Evolutionary conservation across 1,284 basidiomycete species (phyloP).

Genomic region (Rhodotorula sp.): DNA sequence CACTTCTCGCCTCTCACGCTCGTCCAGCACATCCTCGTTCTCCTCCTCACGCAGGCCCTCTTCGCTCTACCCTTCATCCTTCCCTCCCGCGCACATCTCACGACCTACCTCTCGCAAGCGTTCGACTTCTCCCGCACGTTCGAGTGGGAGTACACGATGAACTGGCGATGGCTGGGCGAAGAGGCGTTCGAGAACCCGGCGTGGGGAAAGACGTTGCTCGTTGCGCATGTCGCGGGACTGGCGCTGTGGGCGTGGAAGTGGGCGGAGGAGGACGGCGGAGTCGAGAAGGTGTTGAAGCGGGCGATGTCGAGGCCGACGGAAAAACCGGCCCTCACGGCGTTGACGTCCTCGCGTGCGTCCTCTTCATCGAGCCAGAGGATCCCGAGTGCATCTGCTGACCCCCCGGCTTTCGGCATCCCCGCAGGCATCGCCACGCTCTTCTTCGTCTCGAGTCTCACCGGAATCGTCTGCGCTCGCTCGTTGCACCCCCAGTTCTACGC

Average conservation of each 20-base stretch:
- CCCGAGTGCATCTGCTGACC: no score
- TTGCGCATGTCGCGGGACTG: conserved; percentile 63
- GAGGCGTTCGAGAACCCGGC: conserved; percentile 57
- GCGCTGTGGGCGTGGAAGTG: conserved; percentile 61
- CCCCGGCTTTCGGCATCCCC: no score
- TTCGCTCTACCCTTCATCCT: conserved; percentile 73
- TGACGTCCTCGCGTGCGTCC: conserved; percentile 16
- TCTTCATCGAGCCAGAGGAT: no score
- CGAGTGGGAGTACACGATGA: conserved; percentile 95
- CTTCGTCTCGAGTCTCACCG: conserved; percentile 88
- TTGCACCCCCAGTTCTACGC: conserved; percentile 98
- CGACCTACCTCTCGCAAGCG: conserved; percentile 68
- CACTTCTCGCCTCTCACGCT: conserved; percentile 56
- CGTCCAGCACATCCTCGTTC: conserved; percentile 7
- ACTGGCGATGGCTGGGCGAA: conserved; percentile 87
- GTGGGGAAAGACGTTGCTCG: conserved; percentile 58
- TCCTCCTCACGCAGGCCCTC: conserved; percentile 54
- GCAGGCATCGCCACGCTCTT: conserved; percentile 76
- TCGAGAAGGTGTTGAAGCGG: conserved; percentile 57
- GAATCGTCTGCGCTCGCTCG: conserved; percentile 88
- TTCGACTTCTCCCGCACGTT: conserved; percentile 89
- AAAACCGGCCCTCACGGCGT: background rate
- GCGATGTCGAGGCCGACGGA: conserved; percentile 57
- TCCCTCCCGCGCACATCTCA: conserved; percentile 15
- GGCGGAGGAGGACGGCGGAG: conserved; percentile 57